These are phyloP conservation scores for Cunninghamia lanceolata DNA, from an alignment of 75 land plant genomes.

Conservation along the genomic window DNA sequence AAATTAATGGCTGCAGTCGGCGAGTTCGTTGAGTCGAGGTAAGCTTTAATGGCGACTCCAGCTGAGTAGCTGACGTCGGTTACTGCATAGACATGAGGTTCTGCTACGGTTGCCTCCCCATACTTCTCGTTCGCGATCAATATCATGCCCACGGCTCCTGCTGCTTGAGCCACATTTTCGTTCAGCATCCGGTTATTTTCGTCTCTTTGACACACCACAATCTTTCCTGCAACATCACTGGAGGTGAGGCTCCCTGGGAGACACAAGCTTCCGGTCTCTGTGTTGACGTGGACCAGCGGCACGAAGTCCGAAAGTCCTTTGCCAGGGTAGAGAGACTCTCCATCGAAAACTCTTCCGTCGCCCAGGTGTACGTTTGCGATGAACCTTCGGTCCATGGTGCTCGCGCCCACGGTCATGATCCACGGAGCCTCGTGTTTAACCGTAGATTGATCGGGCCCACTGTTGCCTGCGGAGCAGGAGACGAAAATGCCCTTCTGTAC, in stretches of 20 bases:
- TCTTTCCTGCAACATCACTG: conserved; percentile 28
- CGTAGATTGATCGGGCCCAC: neutral
- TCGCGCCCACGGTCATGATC: neutral
- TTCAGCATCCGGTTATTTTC: neutral
- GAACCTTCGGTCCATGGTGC: neutral
- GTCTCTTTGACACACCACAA: conserved; percentile 20
- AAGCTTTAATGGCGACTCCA: conserved; percentile 11
- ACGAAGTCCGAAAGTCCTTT: neutral
- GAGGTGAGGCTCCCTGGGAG: conserved; percentile 23
- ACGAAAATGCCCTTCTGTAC: conserved; percentile 20
- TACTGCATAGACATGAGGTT: conserved; percentile 28
- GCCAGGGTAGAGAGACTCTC: neutral
- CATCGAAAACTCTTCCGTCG: neutral
- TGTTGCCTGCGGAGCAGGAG: conserved; percentile 17
- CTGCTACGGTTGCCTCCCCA: conserved; percentile 31
- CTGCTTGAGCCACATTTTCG: conserved; percentile 21
- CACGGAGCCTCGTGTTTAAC: neutral
- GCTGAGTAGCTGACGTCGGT: conserved; percentile 17
- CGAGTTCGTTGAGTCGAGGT: conserved; percentile 7
- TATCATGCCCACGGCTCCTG: conserved; percentile 40
- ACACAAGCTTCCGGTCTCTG: conserved; percentile 13
- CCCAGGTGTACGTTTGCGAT: neutral
- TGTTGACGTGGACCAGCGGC: neutral
- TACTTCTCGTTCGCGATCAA: conserved; percentile 13
- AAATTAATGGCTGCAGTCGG: conserved; percentile 19